Evolutionary conservation across 1,284 basidiomycete genomes (phyloP), one percentile per base, ranked within the genome.

Genomic region (Macrocystidia cucumis): DNA sequence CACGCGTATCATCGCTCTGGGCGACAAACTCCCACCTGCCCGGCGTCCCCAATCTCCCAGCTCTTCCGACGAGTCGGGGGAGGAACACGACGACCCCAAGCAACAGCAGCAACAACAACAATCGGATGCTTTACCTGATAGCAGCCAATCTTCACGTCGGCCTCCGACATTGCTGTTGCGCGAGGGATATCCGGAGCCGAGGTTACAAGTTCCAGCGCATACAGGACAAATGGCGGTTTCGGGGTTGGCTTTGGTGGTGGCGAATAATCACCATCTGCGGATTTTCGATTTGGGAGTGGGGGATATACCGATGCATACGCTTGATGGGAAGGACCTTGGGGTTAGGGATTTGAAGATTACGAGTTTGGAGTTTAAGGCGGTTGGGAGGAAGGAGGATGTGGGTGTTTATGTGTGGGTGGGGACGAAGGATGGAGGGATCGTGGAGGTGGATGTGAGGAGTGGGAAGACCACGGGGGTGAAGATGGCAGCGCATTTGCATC

Each of bases 401-500:
- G 64, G 72, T 32, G 55, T 48, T 14, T 72, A 74, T 40, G 49
- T 91, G 4, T 95, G 91, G 91, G 62, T 84, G 11, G 92, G 91
- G 1, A 90, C 87, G 25, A 91, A 86, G 59, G 90, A 93, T 19
- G 92, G 92, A 0, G 79, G 85, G 54, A 41, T 96, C 9, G 71
- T 84, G 47, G 91, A 95, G 61, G 47, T 92, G 34, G 89, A 95
- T 50, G 65, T 85, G 19, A 56, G 67, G 32, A 72, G 66, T 1
- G 80, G 79, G 0, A 46, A 49, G 2, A 57, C 90, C 9, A 65
- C 65, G 0, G 74, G 73, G 3, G 62, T 67, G 12, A 83, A 78
- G 42, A 62, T 69, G 8, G 62, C 65, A 9, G 72, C 74, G 0
- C 91, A 95, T 52, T 51, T 74, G 0, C 67, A 78, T 34, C 56